Conservation (phyloP, 225 moss, liverwort and hornwort genomes). For the Physcomitrellopsis africana region DNA sequence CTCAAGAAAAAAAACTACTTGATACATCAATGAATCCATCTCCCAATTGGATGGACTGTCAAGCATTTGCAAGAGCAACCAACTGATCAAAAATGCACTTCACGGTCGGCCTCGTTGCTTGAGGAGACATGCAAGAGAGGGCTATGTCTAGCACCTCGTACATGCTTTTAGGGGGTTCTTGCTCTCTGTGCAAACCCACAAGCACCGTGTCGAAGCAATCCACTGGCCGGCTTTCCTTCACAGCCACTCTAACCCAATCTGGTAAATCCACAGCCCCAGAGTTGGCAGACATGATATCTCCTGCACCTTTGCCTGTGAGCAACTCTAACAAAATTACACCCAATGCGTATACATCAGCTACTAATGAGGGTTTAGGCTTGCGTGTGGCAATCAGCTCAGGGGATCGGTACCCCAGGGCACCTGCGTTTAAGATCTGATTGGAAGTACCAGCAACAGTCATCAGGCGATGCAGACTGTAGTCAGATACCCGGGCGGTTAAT, state of each 20-base stretch:
- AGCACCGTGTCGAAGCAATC: constrained; percentile 83
- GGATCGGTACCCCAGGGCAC: constrained; percentile 81
- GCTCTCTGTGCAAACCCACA: constrained; percentile 71
- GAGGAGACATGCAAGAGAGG: constrained; percentile 72
- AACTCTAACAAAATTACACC: constrained; percentile 84
- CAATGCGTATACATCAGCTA: constrained; percentile 83
- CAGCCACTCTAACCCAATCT: constrained; percentile 81
- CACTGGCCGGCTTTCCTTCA: constrained; percentile 66
- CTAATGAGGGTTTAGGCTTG: constrained; percentile 78
- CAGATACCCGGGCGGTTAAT: constrained; percentile 65
- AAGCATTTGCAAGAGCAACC: constrained; percentile 45
- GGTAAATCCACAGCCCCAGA: constrained; percentile 77
- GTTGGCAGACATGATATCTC: constrained; percentile 74
- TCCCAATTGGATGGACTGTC: constrained; percentile 8
- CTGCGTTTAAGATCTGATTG: constrained; percentile 78
- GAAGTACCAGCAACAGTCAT: constrained; percentile 79
- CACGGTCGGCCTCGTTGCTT: constrained; percentile 65
- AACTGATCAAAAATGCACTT: constrained; percentile 71
- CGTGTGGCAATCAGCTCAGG: constrained; percentile 73
- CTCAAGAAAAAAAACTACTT: no score
- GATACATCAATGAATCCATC: no score
- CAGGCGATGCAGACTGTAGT: constrained; percentile 86
- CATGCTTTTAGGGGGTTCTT: constrained; percentile 73
- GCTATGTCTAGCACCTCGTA: constrained; percentile 68
- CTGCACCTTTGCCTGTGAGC: constrained; percentile 83